Base-by-base conservation (phyloP, 345 rosid genomes). In the Garcia nutans region DNA sequence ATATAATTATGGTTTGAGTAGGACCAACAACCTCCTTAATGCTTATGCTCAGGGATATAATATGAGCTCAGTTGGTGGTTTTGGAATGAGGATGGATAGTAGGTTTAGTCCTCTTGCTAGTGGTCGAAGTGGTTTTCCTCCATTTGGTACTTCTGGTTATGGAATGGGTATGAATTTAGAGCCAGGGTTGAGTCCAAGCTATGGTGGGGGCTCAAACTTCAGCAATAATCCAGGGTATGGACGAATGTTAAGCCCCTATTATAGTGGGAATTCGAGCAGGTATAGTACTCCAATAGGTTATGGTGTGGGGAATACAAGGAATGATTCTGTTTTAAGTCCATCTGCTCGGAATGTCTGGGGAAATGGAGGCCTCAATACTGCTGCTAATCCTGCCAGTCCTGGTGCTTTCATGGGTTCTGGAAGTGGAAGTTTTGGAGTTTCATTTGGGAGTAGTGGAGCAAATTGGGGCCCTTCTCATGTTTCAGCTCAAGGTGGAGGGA, bases 121-220 rank as follows among this genome's bases (percentile, higher is more conserved):
- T 52, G 85, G 87, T 76, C 90, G 93, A 71, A 85, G 86, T 64
- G 90, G 89, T 33, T 85, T 87, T 82, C 72, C 91, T 67, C 86
- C 92, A 59, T 89, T 85, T 79, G 71, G 83, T 70, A 66, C 84
- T 72, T 70, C 89, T 77, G 92, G 92, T 77, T 90, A 86, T 60
- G 97, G 97, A 37, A 81, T 88, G 65, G 79, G 89, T 78, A 80
- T 90, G 89, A 90, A 89, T 83, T 79, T 90, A 79, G 99, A 96
- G 61, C 84, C 86, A 70, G 89, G 84, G 31, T 69, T 93, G 78
- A 87, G 84, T 82, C 86, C 93, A 73, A 83, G 72, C 88, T 91
- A 84, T 75, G 86, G 84, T 44, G 92, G 93, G 56, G 86, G 72
- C 61, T 77, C 96, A 45, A 88, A 84, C 83, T 83, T 89, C 59